These are phyloP conservation scores for Penicillium fimorum DNA, from an alignment of 495 filamentous ascomycete species.

Conservation along the genomic window DNA sequence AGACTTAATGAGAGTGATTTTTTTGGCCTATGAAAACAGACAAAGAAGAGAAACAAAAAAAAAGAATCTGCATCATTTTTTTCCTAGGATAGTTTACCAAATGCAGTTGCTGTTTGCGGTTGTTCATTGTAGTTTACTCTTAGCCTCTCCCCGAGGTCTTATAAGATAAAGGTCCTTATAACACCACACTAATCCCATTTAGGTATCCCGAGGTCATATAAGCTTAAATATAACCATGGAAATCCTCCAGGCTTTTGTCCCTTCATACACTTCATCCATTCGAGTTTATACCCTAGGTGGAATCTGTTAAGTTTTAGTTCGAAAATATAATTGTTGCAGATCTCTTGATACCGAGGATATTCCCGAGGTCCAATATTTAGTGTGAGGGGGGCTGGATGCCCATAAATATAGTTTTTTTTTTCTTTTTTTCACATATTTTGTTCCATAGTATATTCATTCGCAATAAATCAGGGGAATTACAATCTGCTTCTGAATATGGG, in stretches of 20 bases:
- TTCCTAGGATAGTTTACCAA: conserved; percentile 3
- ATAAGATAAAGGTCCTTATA: too few relatives aligned
- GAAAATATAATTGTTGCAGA: not conserved
- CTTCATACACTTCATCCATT: too few relatives aligned
- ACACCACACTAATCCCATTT: not conserved
- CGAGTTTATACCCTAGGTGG: too few relatives aligned
- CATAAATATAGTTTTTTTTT: not conserved
- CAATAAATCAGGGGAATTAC: not conserved
- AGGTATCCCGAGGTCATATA: not conserved
- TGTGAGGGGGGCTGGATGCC: not conserved
- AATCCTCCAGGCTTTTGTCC: not conserved
- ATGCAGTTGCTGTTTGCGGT: conserved; percentile 6
- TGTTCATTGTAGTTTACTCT: not conserved
- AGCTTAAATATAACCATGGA: not conserved
- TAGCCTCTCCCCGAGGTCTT: too few relatives aligned
- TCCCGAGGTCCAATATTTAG: not conserved
- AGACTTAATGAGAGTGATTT: conserved; percentile 9
- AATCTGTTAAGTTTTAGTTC: not conserved
- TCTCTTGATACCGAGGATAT: not conserved
- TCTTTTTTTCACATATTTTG: not conserved
- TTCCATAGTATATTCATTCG: not conserved
- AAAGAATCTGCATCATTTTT: not conserved
- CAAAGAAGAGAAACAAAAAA: conserved; percentile 7
- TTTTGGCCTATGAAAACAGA: conserved; percentile 15
- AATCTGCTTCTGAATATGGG: conserved; percentile 21